Evolutionary conservation across 345 rosid species (phyloP).

Genomic region (Kandelia obovata): DNA sequence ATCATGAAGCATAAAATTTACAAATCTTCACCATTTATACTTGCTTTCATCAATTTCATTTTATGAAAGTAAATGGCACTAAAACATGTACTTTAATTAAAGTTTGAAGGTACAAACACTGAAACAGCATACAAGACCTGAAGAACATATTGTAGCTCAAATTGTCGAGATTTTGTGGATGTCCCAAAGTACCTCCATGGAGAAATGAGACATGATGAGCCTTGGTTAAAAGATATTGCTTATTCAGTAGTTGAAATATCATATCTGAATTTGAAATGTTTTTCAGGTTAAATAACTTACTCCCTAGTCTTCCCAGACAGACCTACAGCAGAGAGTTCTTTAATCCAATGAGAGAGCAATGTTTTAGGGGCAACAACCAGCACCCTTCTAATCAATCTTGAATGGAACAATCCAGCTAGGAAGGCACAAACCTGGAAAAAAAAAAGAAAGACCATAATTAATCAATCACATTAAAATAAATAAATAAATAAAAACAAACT

Average conservation of each 20-base stretch:
- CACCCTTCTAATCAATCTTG: slow-evolving; percentile 72
- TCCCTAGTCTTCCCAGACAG: slow-evolving; percentile 82
- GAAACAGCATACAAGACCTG: slow-evolving; percentile 48
- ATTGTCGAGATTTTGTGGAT: slow-evolving; percentile 68
- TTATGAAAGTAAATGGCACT: not conserved
- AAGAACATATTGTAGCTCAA: slow-evolving; percentile 79
- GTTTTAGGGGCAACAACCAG: slow-evolving; percentile 93
- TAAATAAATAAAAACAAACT: not conserved
- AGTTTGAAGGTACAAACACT: slow-evolving; percentile 7
- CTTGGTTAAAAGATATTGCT: not conserved
- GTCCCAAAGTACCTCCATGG: slow-evolving; percentile 68
- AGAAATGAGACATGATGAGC: slow-evolving; percentile 8
- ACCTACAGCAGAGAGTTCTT: slow-evolving; percentile 82
- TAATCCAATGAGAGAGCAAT: slow-evolving; percentile 90
- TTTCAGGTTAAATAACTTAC: slow-evolving; percentile 34
- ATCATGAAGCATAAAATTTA: not conserved
- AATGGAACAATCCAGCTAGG: slow-evolving; percentile 85
- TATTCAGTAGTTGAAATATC: slow-evolving; percentile 5
- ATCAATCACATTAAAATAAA: slow-evolving; percentile 3
- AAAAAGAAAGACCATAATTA: slow-evolving; percentile 4
- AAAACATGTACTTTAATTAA: not conserved
- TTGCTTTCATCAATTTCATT: not conserved
- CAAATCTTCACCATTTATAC: not conserved
- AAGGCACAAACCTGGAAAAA: slow-evolving; percentile 76
- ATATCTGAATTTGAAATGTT: slow-evolving; percentile 10